A percentile compares a stretch with the other conserved stretches of the same genome.
phyloP scores from a whole-genome alignment of 345 rosid genomes.

The Pugionium dolabratum region DNA sequence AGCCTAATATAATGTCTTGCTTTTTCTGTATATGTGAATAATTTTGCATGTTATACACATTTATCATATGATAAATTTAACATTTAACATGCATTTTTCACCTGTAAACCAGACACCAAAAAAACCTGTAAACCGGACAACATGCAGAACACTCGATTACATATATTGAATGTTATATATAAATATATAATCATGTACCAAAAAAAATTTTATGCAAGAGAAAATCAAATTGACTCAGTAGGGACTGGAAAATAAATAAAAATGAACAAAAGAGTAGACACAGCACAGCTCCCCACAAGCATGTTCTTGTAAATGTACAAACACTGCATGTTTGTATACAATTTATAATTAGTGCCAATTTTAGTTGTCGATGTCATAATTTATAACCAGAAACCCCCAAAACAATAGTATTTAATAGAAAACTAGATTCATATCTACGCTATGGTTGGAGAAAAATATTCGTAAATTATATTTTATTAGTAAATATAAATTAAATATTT shows the following conservation, averaged over 20 bases:
- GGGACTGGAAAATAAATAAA: slow-evolving; percentile 18
- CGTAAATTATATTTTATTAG: too few relatives aligned
- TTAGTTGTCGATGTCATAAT: slow-evolving; percentile 6
- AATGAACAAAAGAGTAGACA: slow-evolving; percentile 14
- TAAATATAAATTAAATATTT: too few relatives aligned
- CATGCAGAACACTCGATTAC: slow-evolving; percentile 26
- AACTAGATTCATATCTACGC: too few relatives aligned
- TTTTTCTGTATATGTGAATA: slow-evolving; percentile 29
- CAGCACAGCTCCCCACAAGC: slow-evolving; percentile 16
- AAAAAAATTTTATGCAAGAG: not conserved
- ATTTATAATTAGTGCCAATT: not conserved
- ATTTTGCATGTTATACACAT: slow-evolving; percentile 12
- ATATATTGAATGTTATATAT: not conserved
- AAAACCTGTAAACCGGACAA: slow-evolving; percentile 3
- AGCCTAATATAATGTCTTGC: slow-evolving; percentile 32
- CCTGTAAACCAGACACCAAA: too few relatives aligned
- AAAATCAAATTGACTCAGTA: slow-evolving; percentile 23
- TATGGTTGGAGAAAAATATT: too few relatives aligned
- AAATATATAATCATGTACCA: not conserved
- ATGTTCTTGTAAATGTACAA: slow-evolving; percentile 20
- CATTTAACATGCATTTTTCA: not conserved
- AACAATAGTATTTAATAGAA: not conserved
- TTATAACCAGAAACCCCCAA: slow-evolving; percentile 18
- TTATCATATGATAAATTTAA: not conserved
- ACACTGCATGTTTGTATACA: slow-evolving; percentile 4